A percentile compares a stretch with the other conserved stretches of the same genome.
Conservation (phyloP, 23 red algal species). For the Agarophyton chilense region DNA sequence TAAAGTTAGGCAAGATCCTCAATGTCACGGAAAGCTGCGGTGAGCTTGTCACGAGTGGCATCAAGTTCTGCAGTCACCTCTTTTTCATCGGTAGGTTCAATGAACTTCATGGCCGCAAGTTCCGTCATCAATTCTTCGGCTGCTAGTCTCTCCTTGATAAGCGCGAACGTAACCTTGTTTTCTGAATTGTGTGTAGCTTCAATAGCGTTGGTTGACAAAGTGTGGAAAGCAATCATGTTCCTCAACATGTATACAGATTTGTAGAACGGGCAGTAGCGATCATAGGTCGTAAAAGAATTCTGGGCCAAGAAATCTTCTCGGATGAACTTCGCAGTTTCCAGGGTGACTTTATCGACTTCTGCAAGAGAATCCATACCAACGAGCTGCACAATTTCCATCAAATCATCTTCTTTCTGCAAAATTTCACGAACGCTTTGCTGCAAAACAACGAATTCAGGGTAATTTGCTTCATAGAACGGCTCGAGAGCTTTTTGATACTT, state of each 20-base stretch:
- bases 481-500: conserved; percentile 95
- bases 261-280: conserved; percentile 97
- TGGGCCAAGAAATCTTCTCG: conserved; percentile 98
- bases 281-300: conserved; percentile 97
- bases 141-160: conserved; percentile 83
- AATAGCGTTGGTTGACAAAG: conserved; percentile 74
- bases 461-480: conserved; percentile 84
- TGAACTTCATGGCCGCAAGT: conserved; percentile 95
- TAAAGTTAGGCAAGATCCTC: conserved; percentile 82
- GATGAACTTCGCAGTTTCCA: conserved; percentile 94
- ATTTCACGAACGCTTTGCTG: conserved; percentile 86
- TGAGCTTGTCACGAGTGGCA: conserved; percentile 66
- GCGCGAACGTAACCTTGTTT: conserved; percentile 73
- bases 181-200: conserved; percentile 58
- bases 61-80: conserved; percentile 61
- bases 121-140: conserved; percentile 66
- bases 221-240: conserved; percentile 96
- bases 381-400: conserved; percentile 99
- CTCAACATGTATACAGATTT: conserved; percentile 94
- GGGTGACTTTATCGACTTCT: conserved; percentile 93
- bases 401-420: conserved; percentile 96
- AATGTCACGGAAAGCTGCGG: conserved; percentile 85
- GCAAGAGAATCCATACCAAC: conserved; percentile 97
- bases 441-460: conserved; percentile 84
- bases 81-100: conserved; percentile 88